Evolutionary conservation across 768 basidiomycete species (phyloP).

Genomic region (Pleurotus sapidus): DNA sequence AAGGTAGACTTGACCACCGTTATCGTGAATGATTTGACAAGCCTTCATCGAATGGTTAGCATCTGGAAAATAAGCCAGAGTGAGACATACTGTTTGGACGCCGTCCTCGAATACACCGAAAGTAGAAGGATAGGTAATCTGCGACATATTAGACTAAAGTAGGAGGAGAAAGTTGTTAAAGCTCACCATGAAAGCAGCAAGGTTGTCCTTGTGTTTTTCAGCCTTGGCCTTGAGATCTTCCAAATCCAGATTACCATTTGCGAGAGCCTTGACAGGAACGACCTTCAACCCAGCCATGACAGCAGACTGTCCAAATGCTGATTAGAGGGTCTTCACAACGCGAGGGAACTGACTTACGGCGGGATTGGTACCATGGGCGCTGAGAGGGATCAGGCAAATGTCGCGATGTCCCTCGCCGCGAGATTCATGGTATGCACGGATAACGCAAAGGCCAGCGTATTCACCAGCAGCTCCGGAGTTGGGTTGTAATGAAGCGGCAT

Average conservation of each 20-base stretch:
- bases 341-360: slow-evolving; percentile 55
- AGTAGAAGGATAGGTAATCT: slow-evolving; percentile 97
- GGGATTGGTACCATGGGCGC: slow-evolving; percentile 98
- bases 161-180: background rate
- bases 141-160: background rate
- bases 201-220: slow-evolving; percentile 83
- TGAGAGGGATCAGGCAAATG: slow-evolving; percentile 91
- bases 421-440: slow-evolving; percentile 91
- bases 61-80: background rate
- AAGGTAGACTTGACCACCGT: slow-evolving; percentile 96
- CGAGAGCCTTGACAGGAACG: slow-evolving; percentile 86
- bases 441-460: slow-evolving; percentile 93
- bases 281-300: slow-evolving; percentile 98
- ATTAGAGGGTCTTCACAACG: slow-evolving; percentile 7
- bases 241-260: slow-evolving; percentile 88
- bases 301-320: slow-evolving; percentile 65
- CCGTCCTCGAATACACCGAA: slow-evolving; percentile 98
- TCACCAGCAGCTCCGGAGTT: slow-evolving; percentile 99
- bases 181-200: slow-evolving; percentile 93
- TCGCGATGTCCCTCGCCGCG: slow-evolving; percentile 83
- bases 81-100: slow-evolving; percentile 57
- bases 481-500: slow-evolving; percentile 94
- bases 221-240: slow-evolving; percentile 85
- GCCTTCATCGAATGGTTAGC: slow-evolving; percentile 43
- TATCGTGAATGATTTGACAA: slow-evolving; percentile 89